Evolutionary conservation across 2,329 filamentous ascomycete genomes (phyloP).

Genomic region (Talaromyces piceae): DNA sequence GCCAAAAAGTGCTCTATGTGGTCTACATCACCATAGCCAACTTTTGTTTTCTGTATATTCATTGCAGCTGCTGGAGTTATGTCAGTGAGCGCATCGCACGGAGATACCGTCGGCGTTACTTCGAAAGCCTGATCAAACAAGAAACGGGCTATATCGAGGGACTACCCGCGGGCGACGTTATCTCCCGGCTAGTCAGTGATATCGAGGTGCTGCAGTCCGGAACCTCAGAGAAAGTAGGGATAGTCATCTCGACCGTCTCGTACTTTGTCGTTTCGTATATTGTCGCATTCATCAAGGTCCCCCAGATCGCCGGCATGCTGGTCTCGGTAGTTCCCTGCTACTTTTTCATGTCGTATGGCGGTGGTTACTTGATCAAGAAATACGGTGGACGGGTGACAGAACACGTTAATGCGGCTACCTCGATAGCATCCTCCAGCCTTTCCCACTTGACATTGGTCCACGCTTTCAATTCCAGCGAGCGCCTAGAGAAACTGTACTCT

Average conservation of each 20-base stretch:
- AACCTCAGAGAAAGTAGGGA: constrained; percentile 63
- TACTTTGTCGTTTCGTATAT: constrained; percentile 63
- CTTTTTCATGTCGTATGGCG: constrained; percentile 30
- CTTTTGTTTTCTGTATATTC: constrained; percentile 57
- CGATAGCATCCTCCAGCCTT: constrained; percentile 52
- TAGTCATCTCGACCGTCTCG: constrained; percentile 53
- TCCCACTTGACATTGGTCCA: constrained; percentile 52
- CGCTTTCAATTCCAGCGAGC: constrained; percentile 48
- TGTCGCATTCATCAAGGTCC: constrained; percentile 59
- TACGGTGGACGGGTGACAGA: constrained; percentile 40
- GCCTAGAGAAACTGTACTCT: constrained; percentile 45
- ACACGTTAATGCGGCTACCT: constrained; percentile 47
- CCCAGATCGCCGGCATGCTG: constrained; percentile 56
- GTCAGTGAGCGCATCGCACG: constrained; percentile 57
- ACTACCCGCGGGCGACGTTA: constrained; percentile 55
- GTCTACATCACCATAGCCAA: constrained; percentile 58
- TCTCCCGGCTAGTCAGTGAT: constrained; percentile 57
- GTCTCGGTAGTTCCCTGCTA: constrained; percentile 49
- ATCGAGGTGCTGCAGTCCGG: constrained; percentile 61
- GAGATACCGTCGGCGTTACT: constrained; percentile 54
- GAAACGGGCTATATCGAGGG: constrained; percentile 59
- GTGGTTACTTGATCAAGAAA: constrained; percentile 38
- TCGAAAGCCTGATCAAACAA: constrained; percentile 53
- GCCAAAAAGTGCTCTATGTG: constrained; percentile 50
- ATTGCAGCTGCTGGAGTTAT: constrained; percentile 58